Base-by-base conservation (phyloP, 345 rosid genomes). In the Fremontodendron californicum region DNA sequence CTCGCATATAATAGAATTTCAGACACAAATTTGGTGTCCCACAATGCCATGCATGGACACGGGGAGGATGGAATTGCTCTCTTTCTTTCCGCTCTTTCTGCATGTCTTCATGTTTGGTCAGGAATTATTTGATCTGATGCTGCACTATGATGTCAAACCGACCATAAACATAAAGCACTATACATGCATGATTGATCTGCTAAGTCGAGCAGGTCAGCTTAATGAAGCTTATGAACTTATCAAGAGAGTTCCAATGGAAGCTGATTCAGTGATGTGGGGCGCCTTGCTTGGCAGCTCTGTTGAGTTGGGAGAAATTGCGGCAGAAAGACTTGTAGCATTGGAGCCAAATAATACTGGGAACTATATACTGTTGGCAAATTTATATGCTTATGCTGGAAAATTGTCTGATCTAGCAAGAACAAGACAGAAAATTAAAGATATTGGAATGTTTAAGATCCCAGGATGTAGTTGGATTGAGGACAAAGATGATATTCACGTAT, bases 251-350 rank as follows among this genome's bases (percentile, higher is more conserved):
- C 88, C 90, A 0, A 27, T 87, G 67, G 78, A 81, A 63, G 81
- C 89, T 35, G 94, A 88, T 82, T 85, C 87, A 27, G 88, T 88
- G 69, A 73, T 79, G 51, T 88, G 94, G 92, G 84, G 88, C 31
- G 81, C 89, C 46, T 77, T 88, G 70, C 86, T 88, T 2, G 77
- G 82, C 12, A 89, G 90, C 12, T 90, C 88, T 46, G 67, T 79
- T 15, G 87, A 86, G 82, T 31, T 88, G 13, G 94, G 92, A 45
- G 81, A 84, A 81, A 82, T 76, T 11, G 90, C 87, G 3, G 89
- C 87, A 12, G 72, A 80, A 73, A 84, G 65, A 71, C 84, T 88
- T 45, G 62, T 86, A 37, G 86, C 78, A 58, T 60, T 87, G 79
- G 90, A 86, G 58, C 82, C 89, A 7, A 78, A 88, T 45, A 82